phyloP scores from a whole-genome alignment of 768 basidiomycete genomes.

The Leccinellum albellum region DNA sequence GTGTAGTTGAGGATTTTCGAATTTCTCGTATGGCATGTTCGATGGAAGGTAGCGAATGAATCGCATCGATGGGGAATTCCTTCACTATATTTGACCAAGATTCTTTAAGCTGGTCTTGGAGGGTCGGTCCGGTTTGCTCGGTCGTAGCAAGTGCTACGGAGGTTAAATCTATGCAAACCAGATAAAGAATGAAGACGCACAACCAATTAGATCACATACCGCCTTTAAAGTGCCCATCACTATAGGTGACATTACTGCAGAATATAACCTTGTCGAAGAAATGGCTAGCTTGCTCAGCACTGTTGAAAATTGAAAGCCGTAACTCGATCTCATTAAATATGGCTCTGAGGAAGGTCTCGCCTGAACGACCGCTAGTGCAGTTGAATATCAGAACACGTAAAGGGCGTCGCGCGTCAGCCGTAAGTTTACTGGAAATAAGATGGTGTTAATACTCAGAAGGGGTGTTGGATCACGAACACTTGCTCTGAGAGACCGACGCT shows the following conservation, averaged over 20 bases:
- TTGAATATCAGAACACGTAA: slow-evolving; percentile 84
- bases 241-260: slow-evolving; percentile 94
- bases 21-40: slow-evolving; percentile 81
- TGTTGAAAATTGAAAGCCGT: slow-evolving; percentile 42
- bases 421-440: not conserved
- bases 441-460: slow-evolving; percentile 3
- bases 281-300: slow-evolving; percentile 33
- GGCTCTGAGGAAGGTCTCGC: slow-evolving; percentile 59
- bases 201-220: slow-evolving; percentile 47
- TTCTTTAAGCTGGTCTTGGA: slow-evolving; percentile 70
- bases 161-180: slow-evolving; percentile 60
- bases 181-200: not conserved
- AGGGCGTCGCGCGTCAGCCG: slow-evolving; percentile 23
- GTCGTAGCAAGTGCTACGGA: slow-evolving; percentile 58
- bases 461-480: slow-evolving; percentile 7
- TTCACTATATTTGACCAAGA: slow-evolving; percentile 71
- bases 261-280: slow-evolving; percentile 90
- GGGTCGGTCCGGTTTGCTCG: slow-evolving; percentile 63
- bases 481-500: slow-evolving; percentile 43
- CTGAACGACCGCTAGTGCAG: slow-evolving; percentile 88
- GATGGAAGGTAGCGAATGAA: slow-evolving; percentile 83
- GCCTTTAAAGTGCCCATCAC: slow-evolving; percentile 84
- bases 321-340: slow-evolving; percentile 50
- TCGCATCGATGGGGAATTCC: slow-evolving; percentile 51
- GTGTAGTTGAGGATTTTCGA: slow-evolving; percentile 36